Base-by-base conservation (phyloP, 1,284 basidiomycete species). In the Abortiporus biennis region DNA sequence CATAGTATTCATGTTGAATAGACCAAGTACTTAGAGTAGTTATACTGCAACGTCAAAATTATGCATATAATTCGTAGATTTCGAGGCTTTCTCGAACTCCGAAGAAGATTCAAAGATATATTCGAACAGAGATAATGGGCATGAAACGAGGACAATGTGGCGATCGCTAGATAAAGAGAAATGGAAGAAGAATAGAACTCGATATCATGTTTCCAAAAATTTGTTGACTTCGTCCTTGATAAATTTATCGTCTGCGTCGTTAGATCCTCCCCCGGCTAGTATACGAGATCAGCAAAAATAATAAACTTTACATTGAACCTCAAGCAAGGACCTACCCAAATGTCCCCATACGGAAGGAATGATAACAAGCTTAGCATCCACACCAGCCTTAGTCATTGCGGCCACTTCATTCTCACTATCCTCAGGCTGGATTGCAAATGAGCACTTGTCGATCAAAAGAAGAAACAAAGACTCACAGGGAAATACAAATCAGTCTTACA, bases 281-380 rank as follows among this genome's bases (percentile, higher is more conserved):
- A 30, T 15, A 11, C n/a, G 15, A 17, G 20, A n/a, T 8, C 23
- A 29, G 27, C 27, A 9, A 29, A 29, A 9, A 29, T 29, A 9
- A 29, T 29, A 9, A 29, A 9, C n/a, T 29, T 29, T 9, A 9
- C 27, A 29, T 29, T 29, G 27, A 29, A 9, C 11, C 17, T 12
- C 9, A 17, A 17, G 33, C 8, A 17, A 35, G 6, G 30, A 51
- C 71, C 42, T 42, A 74, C 76, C 69, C 62, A 72, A 63, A 57
- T 80, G 77, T 3, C 78, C 76, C 74, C 76, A 78, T 9, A 72
- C 64, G 8, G 76, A 76, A 43, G 71, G 63, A 30, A 79, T 76
- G 1, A 78, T 59, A 4, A 70, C 64, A 3, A 79, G 61, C 40
- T 62, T 65, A 3, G 71, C 66, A 22, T 36, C 17, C n/a, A n/a